These are phyloP conservation scores for Rhodocollybia butyracea DNA, from an alignment of 768 basidiomycete species.

Conservation along the genomic window DNA sequence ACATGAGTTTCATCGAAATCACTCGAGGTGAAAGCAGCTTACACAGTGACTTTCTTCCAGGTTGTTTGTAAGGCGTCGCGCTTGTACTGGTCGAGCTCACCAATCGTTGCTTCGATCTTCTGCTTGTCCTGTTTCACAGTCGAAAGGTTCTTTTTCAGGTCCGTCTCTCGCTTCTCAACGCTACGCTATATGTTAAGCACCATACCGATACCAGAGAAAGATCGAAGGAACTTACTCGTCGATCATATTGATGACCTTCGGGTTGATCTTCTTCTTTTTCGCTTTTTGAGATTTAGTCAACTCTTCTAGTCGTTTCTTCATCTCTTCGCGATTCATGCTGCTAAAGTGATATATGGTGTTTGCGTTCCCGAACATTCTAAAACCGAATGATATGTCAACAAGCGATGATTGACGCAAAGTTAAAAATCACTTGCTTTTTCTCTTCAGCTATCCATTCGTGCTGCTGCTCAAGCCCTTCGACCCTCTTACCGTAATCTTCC, in stretches of 20 bases:
- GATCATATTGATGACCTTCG: constrained; percentile 94
- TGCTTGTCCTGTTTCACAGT: constrained; percentile 90
- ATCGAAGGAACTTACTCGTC: constrained; percentile 63
- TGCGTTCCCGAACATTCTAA: constrained; percentile 79
- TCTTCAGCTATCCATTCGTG: constrained; percentile 90
- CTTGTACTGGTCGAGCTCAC: constrained; percentile 91
- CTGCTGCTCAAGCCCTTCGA: constrained; percentile 72
- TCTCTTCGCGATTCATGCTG: constrained; percentile 53
- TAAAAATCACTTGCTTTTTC: constrained; percentile 57
- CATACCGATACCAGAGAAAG: neutral
- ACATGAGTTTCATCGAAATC: too few relatives aligned
- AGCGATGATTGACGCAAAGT: neutral
- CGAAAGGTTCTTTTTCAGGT: constrained; percentile 83
- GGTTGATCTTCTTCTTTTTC: constrained; percentile 95
- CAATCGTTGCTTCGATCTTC: constrained; percentile 94
- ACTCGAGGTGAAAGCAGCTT: constrained; percentile 23
- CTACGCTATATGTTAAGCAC: too few relatives aligned
- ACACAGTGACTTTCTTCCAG: constrained; percentile 95
- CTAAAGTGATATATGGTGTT: constrained; percentile 83
- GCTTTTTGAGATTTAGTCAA: constrained; percentile 76
- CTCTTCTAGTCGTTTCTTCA: constrained; percentile 65
- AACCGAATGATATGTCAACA: neutral
- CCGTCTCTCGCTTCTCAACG: constrained; percentile 89
- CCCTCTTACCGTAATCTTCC: constrained; percentile 44
- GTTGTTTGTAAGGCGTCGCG: constrained; percentile 90